Conservation (phyloP, 2,329 filamentous ascomycete species). For the Sporothrix pseudoabietina region DNA sequence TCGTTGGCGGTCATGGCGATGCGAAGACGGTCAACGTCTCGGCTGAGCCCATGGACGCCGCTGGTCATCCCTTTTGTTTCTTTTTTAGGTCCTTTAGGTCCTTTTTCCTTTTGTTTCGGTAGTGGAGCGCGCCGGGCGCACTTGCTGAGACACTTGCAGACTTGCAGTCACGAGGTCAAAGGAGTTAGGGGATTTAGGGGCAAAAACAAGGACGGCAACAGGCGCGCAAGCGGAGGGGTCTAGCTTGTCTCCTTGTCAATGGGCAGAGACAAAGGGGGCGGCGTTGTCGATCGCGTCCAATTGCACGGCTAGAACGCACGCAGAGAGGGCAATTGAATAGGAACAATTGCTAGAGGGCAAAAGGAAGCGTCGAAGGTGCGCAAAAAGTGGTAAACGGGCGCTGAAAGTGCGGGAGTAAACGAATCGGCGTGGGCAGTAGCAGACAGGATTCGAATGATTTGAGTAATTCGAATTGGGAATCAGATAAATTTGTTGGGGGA, state of each 20-base stretch:
- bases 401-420: not conserved
- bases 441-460: not conserved
- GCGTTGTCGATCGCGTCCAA: slow-evolving; percentile 21
- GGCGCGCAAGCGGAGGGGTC: slow-evolving; percentile 9
- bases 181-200: slow-evolving; percentile 24
- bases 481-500: slow-evolving; percentile 20
- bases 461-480: not conserved
- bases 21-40: slow-evolving; percentile 35
- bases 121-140: slow-evolving; percentile 18
- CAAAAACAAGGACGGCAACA: not conserved
- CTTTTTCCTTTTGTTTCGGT: not conserved
- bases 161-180: slow-evolving; percentile 9
- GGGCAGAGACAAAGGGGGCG: slow-evolving; percentile 9
- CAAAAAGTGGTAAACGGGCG: not conserved
- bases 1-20: slow-evolving; percentile 39
- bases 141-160: not conserved
- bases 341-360: not conserved
- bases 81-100: slow-evolving; percentile 9
- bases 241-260: not conserved
- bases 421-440: not conserved
- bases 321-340: not conserved
- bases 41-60: slow-evolving; percentile 35
- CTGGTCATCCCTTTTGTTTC: slow-evolving; percentile 33
- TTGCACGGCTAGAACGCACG: not conserved
- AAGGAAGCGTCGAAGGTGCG: not conserved